These are phyloP conservation scores for Lentinula sp. DNA, from an alignment of 768 basidiomycete genomes.

Conservation along the genomic window DNA sequence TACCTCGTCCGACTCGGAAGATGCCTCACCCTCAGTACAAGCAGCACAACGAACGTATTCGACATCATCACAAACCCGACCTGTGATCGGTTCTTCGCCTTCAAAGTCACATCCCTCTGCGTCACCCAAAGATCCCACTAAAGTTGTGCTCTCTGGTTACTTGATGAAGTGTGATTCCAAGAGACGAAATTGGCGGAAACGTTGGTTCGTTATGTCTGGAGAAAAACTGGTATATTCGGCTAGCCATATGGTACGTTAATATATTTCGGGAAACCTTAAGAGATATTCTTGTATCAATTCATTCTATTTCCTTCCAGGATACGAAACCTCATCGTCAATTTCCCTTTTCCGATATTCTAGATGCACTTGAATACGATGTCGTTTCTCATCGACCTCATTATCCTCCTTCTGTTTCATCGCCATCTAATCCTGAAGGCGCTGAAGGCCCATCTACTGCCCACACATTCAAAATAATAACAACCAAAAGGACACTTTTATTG, in stretches of 20 bases:
- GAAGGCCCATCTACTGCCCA: conserved; percentile 42
- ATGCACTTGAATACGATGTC: conserved; percentile 85
- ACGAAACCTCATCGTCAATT: conserved; percentile 85
- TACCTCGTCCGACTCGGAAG: conserved; percentile 79
- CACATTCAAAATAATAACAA: conserved; percentile 95
- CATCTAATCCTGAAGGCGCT: conserved; percentile 26
- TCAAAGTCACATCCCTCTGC: conserved; percentile 27
- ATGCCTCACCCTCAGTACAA: conserved; percentile 45
- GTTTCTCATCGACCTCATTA: conserved; percentile 41
- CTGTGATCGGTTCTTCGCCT: conserved; percentile 36
- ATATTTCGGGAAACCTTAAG: not conserved
- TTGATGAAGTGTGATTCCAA: conserved; percentile 95
- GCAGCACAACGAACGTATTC: conserved; percentile 34
- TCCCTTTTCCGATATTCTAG: conserved; percentile 77
- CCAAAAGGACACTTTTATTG: conserved; percentile 81
- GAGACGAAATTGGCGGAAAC: conserved; percentile 90
- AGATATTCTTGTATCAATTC: conserved; percentile 7
- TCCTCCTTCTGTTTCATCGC: conserved; percentile 29
- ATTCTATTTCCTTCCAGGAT: conserved; percentile 48
- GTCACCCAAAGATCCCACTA: conserved; percentile 51
- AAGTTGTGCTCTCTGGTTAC: conserved; percentile 83
- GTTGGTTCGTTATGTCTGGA: conserved; percentile 93
- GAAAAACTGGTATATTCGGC: conserved; percentile 84
- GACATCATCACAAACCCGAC: conserved; percentile 37
- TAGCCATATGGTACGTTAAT: conserved; percentile 84